Evolutionary conservation across 106 monocot species (phyloP), one percentile per base, ranked within the genome.

Genomic region (Dendrobium officinale): DNA sequence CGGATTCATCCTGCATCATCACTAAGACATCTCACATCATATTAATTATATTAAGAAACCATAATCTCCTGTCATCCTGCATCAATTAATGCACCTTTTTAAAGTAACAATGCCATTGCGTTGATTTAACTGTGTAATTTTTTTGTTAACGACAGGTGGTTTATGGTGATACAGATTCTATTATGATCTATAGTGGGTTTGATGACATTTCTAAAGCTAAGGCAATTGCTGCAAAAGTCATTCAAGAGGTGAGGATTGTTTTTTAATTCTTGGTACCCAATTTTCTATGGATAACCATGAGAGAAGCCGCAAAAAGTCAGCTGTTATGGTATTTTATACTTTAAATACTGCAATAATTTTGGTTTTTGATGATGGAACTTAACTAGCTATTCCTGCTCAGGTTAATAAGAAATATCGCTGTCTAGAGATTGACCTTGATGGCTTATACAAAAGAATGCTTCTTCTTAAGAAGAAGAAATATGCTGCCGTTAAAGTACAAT

Each of bases 381-480:
- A 76, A 15, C 27, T 26, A 27, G 20, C 9, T 26, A 76, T 49
- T 76, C 43, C 79, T 58, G 42, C 72, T 31, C 79, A 97, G 97
- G 97, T 97, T 40, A 98, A 98, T 80, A 98, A 98, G 84, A 98
- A 92, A 75, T 98, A 98, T 77, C 88, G 91, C 56, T 95, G 92
- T 79, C 82, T 98, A 44, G 98, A 98, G 88, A 98, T 98, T 83
- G 98, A 95, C 85, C 92, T 98, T 75, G 98, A 98, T 87, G 98
- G 98, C 44, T 40, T 95, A 75, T 98, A 98, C 88, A 95, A 95
- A 77, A 89, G 98, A 89, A 92, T 98, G 94, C 87, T 98, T 22
- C 98, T 98, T 83, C 85, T 95, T n/a, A 95, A 98, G 88, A 98
- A 98, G 83, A 98, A 98, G 84, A 98, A 98, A 83, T 98, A 98